phyloP scores from a whole-genome alignment of 345 rosid genomes.

The Linum trigynum region DNA sequence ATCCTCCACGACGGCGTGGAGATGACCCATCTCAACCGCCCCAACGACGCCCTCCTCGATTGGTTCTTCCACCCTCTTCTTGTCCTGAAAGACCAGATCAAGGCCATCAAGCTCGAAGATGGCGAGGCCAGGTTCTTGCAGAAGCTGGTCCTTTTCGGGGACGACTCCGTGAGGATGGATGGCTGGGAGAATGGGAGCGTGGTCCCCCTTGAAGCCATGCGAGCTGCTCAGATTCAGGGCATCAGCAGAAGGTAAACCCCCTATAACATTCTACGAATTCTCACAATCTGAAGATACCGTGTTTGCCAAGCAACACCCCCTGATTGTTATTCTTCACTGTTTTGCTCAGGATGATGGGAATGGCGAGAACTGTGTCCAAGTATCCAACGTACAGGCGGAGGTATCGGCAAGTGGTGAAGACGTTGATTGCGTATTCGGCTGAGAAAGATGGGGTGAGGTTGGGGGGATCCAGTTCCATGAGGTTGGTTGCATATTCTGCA shows the following conservation, averaged over 20 bases:
- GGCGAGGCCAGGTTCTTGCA: constrained; percentile 55
- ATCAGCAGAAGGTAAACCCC: constrained; percentile 62
- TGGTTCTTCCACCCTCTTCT: constrained; percentile 67
- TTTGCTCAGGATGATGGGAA: constrained; percentile 54
- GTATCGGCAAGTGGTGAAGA: constrained; percentile 59
- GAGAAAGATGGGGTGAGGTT: background rate
- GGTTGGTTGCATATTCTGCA: constrained; percentile 14
- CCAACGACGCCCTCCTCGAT: constrained; percentile 61
- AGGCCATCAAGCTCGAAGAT: constrained; percentile 44
- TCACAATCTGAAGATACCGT: too few species aligned
- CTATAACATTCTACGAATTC: too few species aligned
- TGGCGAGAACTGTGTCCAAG: constrained; percentile 51
- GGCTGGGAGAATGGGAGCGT: constrained; percentile 47
- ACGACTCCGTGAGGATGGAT: constrained; percentile 35
- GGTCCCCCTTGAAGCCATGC: constrained; percentile 41
- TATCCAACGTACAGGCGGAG: constrained; percentile 63
- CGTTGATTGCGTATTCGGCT: constrained; percentile 20
- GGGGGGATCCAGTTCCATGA: background rate
- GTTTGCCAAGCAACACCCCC: too few species aligned
- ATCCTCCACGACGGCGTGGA: constrained; percentile 53
- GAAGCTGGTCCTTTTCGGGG: constrained; percentile 54
- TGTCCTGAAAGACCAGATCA: constrained; percentile 66
- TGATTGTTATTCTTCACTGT: too few species aligned
- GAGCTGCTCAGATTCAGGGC: constrained; percentile 74
- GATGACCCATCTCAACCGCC: constrained; percentile 53